Evolutionary conservation across 2,329 filamentous ascomycete genomes (phyloP).

Genomic region (Coleophoma cylindrospora): DNA sequence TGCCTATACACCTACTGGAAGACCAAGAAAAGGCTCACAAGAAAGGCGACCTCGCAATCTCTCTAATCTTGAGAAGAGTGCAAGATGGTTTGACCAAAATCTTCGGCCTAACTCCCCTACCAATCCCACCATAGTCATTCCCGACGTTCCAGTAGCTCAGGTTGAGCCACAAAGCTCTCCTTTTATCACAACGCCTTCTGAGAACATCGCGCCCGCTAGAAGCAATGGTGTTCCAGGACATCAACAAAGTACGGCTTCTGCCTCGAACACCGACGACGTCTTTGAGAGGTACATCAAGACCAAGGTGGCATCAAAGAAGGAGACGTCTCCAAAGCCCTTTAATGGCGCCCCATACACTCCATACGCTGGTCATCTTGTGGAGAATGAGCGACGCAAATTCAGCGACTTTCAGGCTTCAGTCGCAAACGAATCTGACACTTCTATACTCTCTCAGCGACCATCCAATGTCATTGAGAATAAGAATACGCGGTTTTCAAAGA

Average conservation of each 20-base stretch:
- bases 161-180: not conserved
- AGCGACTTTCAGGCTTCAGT: constrained; percentile 47
- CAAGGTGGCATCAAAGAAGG: constrained; percentile 21
- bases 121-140: not conserved
- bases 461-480: constrained; percentile 35
- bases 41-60: not conserved
- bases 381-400: too few species aligned
- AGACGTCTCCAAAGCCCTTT: constrained; percentile 38
- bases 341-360: constrained; percentile 20
- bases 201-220: not conserved
- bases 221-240: constrained; percentile 16
- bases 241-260: constrained; percentile 16
- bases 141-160: not conserved
- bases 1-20: not conserved
- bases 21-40: not conserved
- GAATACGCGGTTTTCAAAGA: constrained; percentile 50
- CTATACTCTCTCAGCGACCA: constrained; percentile 30
- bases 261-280: constrained; percentile 19
- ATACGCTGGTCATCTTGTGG: too few species aligned
- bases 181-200: constrained; percentile 15
- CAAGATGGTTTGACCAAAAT: not conserved
- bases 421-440: constrained; percentile 45
- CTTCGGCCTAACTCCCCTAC: not conserved
- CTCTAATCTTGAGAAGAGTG: not conserved
- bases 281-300: too few species aligned